Base-by-base conservation (phyloP, 1,284 basidiomycete genomes). In the Rhodotorula sp. region DNA sequence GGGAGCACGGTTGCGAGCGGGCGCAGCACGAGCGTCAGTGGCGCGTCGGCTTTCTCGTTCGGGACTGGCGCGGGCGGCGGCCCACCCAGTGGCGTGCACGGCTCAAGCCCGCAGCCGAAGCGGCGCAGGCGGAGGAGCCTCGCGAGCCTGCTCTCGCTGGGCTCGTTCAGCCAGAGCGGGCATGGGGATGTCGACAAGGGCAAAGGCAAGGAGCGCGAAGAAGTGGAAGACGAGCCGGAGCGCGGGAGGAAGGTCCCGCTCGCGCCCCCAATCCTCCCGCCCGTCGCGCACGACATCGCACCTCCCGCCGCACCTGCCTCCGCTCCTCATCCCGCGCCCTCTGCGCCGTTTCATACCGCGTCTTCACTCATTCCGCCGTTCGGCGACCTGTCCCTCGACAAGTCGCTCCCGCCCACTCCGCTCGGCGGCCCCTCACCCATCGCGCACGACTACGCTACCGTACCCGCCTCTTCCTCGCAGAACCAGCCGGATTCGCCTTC, bases 361-460 rank as follows among this genome's bases (percentile, higher is more conserved):
- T 1, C 32, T 4, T 54, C 53, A 17, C 39, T 48, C 27, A n/a
- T 55, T 32, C 46, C 46, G 9, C 61, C 57, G 1, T n/a, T n/a
- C 56, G 27, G 39, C 10, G n/a, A 59, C 9, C 53, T 65, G 21
- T 61, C 66, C 25, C 37, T 71, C 54, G 71, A 75, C 67, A 76
- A 76, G 61, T 67, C 74, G 3, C 66, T 73, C 6, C 74, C 74
- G 32, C 74, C 74, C 4, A 73, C 74, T 7, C 74, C 73, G 19
- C 25, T 61, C 22, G 48, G 32, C 19, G 53, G 29, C 2, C 8
- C 29, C 29, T 34, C 58, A 3, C 34, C 58, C 6, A 37, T n/a
- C 46, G 50, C 46, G 37, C 41, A 53, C 53, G 22, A 34, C 44
- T 51, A 41, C 37, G 22, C 63, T 15, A 3, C 50, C 3, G 37